Base-by-base conservation (phyloP, 306 rosid species). In the Morella rubra region DNA sequence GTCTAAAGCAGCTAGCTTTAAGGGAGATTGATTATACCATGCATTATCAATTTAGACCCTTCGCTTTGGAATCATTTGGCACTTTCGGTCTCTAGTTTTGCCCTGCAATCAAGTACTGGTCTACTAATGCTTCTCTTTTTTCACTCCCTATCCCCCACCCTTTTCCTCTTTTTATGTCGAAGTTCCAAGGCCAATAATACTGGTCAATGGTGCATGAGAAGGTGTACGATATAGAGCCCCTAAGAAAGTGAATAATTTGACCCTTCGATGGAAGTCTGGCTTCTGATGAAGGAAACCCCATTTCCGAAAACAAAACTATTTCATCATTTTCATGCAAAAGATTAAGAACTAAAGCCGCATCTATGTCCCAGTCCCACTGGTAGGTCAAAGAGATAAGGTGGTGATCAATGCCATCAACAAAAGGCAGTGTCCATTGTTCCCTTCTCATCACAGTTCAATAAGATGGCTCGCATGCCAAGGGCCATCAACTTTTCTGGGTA, bases 11-110 rank as follows among this genome's bases (percentile, higher is more conserved):
- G 91, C 90, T 89, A 32, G 37, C 37, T 32, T 32, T 87, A 85
- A 84, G 87, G 83, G 74, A 84, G 81, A 85, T 83, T 89, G 86
- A 91, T 89, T 82, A 86, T 76, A 84, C 85, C 86, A 70, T 78
- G 85, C 86, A 84, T 81, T 78, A 69, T 61, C 87, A 80, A 5
- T 85, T 85, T 82, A 73, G 60, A 84, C 86, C 77, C 85, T 58
- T 85, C 37, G 81, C 88, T 89, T 86, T 84, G 82, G 92, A 89
- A 83, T 86, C 78, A 73, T 89, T 32, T 82, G 52, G 27, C 80
- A 77, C 85, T 89, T 89, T 81, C 77, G 78, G 78, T 83, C 71
- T 72, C 75, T 77, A 71, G 81, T 80, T 86, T 87, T 87, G 85
- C 76, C 85, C 70, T 79, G 82, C 84, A 82, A 82, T 87, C 32